phyloP scores from a whole-genome alignment of 1,139 yeast genomes.

The Geotrichum reessii region DNA sequence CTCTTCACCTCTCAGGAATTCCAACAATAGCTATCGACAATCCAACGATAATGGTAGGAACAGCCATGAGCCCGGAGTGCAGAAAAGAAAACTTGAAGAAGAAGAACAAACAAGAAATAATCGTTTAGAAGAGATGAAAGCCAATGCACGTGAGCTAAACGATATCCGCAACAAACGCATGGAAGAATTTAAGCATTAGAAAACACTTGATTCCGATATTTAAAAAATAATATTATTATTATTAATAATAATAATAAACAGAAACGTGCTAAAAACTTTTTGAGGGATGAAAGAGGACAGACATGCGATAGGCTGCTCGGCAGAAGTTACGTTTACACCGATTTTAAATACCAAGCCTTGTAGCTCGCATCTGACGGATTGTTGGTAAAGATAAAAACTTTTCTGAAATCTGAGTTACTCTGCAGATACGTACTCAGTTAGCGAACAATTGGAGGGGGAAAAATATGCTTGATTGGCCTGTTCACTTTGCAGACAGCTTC shows the following conservation, averaged over 20 bases:
- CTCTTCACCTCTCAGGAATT: neutral
- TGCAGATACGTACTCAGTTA: neutral
- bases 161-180: conserved; percentile 47
- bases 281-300: too few relatives aligned
- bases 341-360: neutral
- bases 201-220: conserved; percentile 71
- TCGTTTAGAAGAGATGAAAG: conserved; percentile 50
- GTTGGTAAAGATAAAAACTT: neutral
- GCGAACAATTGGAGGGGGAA: neutral
- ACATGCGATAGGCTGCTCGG: neutral
- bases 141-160: conserved; percentile 57
- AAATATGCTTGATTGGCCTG: neutral
- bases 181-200: conserved; percentile 55
- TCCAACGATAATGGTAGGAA: neutral
- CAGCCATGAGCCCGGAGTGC: neutral
- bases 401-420: neutral
- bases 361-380: neutral
- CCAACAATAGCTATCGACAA: neutral
- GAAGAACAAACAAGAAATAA: conserved; percentile 37
- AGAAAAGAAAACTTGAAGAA: neutral
- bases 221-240: too few relatives aligned
- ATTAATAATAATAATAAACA: too few relatives aligned
- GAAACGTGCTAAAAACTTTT: neutral
- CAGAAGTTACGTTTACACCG: neutral
- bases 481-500: too few relatives aligned